A percentile compares a stretch with the other conserved stretches of the same genome.
These are phyloP conservation scores for Fusarium subtropicale DNA, from an alignment of 2,329 filamentous ascomycete genomes.

Conservation along the genomic window DNA sequence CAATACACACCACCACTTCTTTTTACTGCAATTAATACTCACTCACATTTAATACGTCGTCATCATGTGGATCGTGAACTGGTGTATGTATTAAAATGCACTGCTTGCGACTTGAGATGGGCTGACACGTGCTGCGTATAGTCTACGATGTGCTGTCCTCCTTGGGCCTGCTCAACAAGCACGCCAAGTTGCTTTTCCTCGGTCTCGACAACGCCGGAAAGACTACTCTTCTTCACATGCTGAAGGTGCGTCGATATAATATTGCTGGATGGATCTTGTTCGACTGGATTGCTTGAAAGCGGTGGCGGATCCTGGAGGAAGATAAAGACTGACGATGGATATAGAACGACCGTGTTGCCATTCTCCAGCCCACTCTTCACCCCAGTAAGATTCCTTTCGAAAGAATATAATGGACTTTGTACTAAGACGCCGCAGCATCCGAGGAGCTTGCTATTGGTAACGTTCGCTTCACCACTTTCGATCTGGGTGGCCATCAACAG, in stretches of 20 bases:
- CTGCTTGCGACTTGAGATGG: constrained; percentile 26
- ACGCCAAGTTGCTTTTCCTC: constrained; percentile 93
- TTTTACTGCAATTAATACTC: constrained; percentile 40
- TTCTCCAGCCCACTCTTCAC: constrained; percentile 90
- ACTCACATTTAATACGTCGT: constrained; percentile 40
- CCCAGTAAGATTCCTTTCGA: constrained; percentile 72
- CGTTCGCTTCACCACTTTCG: constrained; percentile 94
- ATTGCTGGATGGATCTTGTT: constrained; percentile 4
- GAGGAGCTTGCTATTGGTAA: constrained; percentile 94
- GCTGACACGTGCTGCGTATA: constrained; percentile 53
- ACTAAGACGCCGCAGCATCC: constrained; percentile 68
- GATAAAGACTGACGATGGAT: constrained; percentile 41
- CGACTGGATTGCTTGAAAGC: constrained; percentile 4
- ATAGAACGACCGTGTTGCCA: constrained; percentile 91
- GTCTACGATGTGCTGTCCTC: constrained; percentile 92
- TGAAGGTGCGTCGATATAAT: constrained; percentile 74
- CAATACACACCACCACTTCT: constrained; percentile 22
- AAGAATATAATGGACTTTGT: neutral
- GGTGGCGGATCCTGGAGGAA: constrained; percentile 5
- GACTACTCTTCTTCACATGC: constrained; percentile 93
- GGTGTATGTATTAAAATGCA: constrained; percentile 74
- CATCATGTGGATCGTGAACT: constrained; percentile 94
- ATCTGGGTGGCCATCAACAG: constrained; percentile 93
- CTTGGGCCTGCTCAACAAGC: constrained; percentile 92
- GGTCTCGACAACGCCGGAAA: constrained; percentile 95